Base-by-base conservation (phyloP, 2,329 filamentous ascomycete genomes). In the Microsporum ferrugineum region DNA sequence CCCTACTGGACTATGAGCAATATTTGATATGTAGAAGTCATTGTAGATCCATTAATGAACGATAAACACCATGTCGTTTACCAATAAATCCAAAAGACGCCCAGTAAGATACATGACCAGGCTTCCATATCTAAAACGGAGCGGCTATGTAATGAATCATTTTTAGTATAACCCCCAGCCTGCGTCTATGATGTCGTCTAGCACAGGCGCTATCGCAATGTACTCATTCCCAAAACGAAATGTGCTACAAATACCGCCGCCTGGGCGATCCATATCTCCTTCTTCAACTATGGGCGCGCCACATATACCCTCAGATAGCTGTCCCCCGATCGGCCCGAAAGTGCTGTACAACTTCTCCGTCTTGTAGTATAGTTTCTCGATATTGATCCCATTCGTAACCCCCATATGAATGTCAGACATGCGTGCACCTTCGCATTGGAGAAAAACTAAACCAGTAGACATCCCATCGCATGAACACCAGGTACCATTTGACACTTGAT, bases 381-480 rank as follows among this genome's bases (percentile, higher is more conserved):
- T 12, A 27, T 51, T 8, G 10, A 51, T 51, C 1, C 45, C 45
- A 14, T 23, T 12, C 3, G 45, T 51, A 51, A 51, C 45, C 31
- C 5, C 45, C 45, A 51, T 51, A 7, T 51, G 5, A 7, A 51
- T 51, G 23, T 51, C 29, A 14, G 45, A 51, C 5, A 51, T 31
- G 2, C 56, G 56, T 6, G 41, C 5, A 8, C 56, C 56, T 3
- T 31, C 6, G 4, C 56, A 58, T 6, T 58, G 56, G 1, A 58
- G 31, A 5, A 58, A 58, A 5, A 58, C n/a, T 31, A 58, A 0
- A 5, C 56, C 56, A 2, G 56, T 58, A 1, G 56, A 39, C 17
- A 58, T 58, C 14, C 56, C 56, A n/a, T 58, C 56, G 5, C 17
- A 39, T 5, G 27, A 31, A 29, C 56, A 58, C 56, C 36, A 58